Evolutionary conservation across 2,329 filamentous ascomycete species (phyloP).

Genomic region (Furcasterigmium sp.): DNA sequence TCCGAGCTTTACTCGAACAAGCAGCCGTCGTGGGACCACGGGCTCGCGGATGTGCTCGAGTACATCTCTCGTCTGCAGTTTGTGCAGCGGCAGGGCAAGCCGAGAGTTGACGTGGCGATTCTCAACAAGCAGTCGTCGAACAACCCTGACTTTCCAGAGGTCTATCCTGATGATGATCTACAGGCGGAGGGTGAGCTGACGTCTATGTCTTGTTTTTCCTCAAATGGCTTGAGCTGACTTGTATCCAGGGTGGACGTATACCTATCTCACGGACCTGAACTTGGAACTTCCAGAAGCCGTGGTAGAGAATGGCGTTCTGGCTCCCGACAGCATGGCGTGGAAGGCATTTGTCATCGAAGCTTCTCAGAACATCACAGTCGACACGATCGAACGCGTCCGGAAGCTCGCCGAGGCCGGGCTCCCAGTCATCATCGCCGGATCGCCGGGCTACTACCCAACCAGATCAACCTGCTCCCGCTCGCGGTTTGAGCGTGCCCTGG

Average conservation of each 20-base stretch:
- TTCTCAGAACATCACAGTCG: constrained; percentile 28
- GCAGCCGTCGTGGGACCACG: constrained; percentile 32
- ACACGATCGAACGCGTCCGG: constrained; percentile 24
- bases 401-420: constrained; percentile 30
- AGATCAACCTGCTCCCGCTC: neutral
- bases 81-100: constrained; percentile 30
- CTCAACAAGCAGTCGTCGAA: constrained; percentile 3
- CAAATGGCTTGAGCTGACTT: no score
- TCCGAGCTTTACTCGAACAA: constrained; percentile 31
- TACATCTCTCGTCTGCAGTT: constrained; percentile 30
- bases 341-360: constrained; percentile 33
- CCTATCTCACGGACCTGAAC: constrained; percentile 39
- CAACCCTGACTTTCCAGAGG: neutral
- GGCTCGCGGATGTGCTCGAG: constrained; percentile 21
- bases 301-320: constrained; percentile 29
- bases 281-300: constrained; percentile 29
- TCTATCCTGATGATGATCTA: neutral
- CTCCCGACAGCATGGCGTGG: constrained; percentile 30
- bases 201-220: no score
- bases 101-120: constrained; percentile 10
- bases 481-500: neutral
- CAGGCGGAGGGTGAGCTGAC: neutral
- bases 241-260: constrained; percentile 21
- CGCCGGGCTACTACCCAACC: constrained; percentile 1
- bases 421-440: constrained; percentile 30